A percentile compares a stretch with the other conserved stretches of the same genome.
These are phyloP conservation scores for Coffea humblotiana DNA, from an alignment of 305 asterid species.

Conservation along the genomic window DNA sequence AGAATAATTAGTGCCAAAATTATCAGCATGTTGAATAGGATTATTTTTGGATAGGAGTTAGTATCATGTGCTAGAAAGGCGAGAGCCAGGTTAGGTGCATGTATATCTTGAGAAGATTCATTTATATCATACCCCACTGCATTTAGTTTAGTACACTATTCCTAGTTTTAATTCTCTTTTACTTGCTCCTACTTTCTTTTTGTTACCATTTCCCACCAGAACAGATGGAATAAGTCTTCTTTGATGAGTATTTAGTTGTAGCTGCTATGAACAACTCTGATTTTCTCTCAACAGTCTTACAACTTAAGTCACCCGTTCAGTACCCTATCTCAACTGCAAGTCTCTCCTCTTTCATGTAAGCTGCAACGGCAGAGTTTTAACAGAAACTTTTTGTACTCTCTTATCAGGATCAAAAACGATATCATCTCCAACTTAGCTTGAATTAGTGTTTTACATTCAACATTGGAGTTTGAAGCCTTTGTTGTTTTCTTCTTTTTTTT, in stretches of 20 bases:
- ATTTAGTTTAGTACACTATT: background rate
- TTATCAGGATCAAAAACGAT: background rate
- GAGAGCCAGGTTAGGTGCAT: background rate
- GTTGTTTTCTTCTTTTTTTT: background rate
- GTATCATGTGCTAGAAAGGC: conserved; percentile 7
- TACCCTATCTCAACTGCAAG: background rate
- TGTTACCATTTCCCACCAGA: conserved; percentile 9
- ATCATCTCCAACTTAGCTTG: background rate
- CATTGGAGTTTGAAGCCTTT: no score
- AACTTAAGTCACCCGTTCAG: conserved; percentile 3
- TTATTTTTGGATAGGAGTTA: background rate
- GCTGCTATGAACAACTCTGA: conserved; percentile 52
- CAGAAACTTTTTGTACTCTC: background rate
- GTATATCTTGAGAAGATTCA: background rate
- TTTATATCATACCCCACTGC: background rate
- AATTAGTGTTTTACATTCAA: background rate
- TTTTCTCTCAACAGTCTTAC: conserved; percentile 2
- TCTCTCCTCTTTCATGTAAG: background rate
- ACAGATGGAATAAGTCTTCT: conserved; percentile 11
- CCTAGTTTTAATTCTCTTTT: background rate
- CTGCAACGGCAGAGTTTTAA: background rate
- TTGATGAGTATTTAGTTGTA: conserved; percentile 29
- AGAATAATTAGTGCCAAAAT: background rate
- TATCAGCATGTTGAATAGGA: background rate
- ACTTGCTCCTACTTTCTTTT: background rate